Base-by-base conservation (phyloP, 768 basidiomycete genomes). In the Suillus luteus region DNA sequence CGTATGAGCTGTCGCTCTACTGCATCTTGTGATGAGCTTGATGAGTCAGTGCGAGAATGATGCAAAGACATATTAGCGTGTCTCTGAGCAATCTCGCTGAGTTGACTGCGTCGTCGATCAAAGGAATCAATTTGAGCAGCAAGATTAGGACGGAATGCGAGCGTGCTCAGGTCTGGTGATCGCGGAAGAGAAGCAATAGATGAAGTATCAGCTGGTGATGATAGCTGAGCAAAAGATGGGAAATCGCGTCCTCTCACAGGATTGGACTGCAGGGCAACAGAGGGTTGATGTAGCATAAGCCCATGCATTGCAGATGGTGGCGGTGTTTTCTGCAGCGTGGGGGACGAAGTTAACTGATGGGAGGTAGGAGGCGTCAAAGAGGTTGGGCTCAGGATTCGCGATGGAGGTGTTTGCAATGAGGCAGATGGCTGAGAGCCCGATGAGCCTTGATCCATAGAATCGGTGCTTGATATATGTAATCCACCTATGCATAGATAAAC, bases 1-100 rank as follows among this genome's bases (percentile, higher is more conserved):
- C 83, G 83, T 0, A 83, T 84, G 38, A 86, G 75, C n/a, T 84
- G 81, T 37, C 75, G 74, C 65, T 83, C 82, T 24, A 86, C 83
- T 12, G 72, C 79, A 41, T 74, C 75, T 62, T 79, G 78, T 8
- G 82, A 83, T 41, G 67, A 73, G 17, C 68, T 68, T 19, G 79
- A 79, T 33, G 76, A 72, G 19, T 66, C 52, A 33, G 79, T 74
- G 59, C 35, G 46, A 38, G 60, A 48, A 22, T 37, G 59, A 9
- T 27, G 40, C 24, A 41, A 6, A 19, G 24, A 27, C 11, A 31
- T 17, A 33, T 54, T 54, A n/a, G 31, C 27, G 15, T 40, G 38
- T 27, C 24, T 17, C 40, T 58, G 57, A 27, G 57, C 40, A 31
- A 41, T 19, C 27, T 31, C 57, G 27, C 40, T 27, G 12, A 58